Evolutionary conservation across 2,329 filamentous ascomycete species (phyloP), one percentile per base, ranked within the genome.

Genomic region (Diaporthe capsici): DNA sequence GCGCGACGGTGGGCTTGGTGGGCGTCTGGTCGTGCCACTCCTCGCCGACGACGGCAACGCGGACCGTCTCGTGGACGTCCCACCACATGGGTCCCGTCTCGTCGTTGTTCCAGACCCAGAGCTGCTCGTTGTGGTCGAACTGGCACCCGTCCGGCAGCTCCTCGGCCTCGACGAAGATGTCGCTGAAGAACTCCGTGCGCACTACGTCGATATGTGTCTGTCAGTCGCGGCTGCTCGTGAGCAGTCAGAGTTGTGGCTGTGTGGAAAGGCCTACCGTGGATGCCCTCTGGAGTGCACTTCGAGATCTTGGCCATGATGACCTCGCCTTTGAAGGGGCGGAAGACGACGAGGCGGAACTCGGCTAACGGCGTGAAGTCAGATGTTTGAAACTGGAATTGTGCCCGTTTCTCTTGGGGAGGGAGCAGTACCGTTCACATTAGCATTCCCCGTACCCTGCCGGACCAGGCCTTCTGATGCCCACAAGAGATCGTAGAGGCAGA

Each of bases 241-340:
- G 47, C 20, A 37, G 44, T 6, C 22, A 37, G 28, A 47, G 17
- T 12, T 47, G 20, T 12, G 22, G 20, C 8, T 10, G n/a, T 25
- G 25, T 20, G 20, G 20, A 37, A 31, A 28, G 42, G 47, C 88
- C 75, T 84, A 93, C 92, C 88, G 80, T 92, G 91, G 80, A 97
- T 95, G 51, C 94, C 95, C 2, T 92, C 87, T 10, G 92, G 88
- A 1, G 90, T 93, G 49, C 93, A 92, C 78, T 92, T 92, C 78
- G 93, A 93, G 84, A 99, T 98, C 78, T 92, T 93, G 22, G 94
- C 97, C 60, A 94, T 88, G 81, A 99, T 90, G 76, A 98, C 95
- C 83, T 99, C 97, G 65, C 95, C 95, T 82, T 98, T 98, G 87
- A 98, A 98, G 0, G 97, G 97, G 34, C 97, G 92, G 84, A 98